phyloP scores from a whole-genome alignment of 352 stramenopile species.

The Pythium utonaiense region DNA sequence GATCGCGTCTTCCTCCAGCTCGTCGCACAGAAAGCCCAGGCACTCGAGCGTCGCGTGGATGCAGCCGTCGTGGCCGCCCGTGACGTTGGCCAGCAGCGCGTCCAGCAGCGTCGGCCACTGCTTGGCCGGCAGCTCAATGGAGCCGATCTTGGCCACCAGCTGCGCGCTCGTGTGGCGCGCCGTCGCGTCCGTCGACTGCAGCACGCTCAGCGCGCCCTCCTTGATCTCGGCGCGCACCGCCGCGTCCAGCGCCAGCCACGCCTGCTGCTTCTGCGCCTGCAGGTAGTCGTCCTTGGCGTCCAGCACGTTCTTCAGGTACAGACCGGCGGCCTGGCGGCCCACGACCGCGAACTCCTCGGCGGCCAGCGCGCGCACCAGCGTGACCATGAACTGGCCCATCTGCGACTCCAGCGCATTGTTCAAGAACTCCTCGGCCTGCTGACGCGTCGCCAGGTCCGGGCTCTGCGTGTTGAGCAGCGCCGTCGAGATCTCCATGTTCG shows the following conservation, averaged over 20 bases:
- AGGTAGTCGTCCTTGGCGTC: slow-evolving; percentile 81
- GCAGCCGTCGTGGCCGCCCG: slow-evolving; percentile 69
- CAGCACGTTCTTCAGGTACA: slow-evolving; percentile 87
- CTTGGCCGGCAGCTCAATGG: slow-evolving; percentile 92
- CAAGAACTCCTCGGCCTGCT: slow-evolving; percentile 80
- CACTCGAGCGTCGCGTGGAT: slow-evolving; percentile 90
- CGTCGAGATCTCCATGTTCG: slow-evolving; percentile 78
- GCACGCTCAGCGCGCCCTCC: slow-evolving; percentile 58
- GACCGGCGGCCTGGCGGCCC: slow-evolving; percentile 69
- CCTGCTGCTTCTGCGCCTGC: slow-evolving; percentile 75
- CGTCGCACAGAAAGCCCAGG: slow-evolving; percentile 82
- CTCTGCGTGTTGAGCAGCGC: slow-evolving; percentile 80
- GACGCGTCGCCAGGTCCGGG: slow-evolving; percentile 68
- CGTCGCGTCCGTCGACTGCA: slow-evolving; percentile 57
- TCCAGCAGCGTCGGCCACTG: slow-evolving; percentile 94
- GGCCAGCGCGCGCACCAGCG: slow-evolving; percentile 72
- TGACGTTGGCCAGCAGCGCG: slow-evolving; percentile 92
- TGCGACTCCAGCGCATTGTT: slow-evolving; percentile 77
- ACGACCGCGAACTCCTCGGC: slow-evolving; percentile 76
- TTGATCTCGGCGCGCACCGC: slow-evolving; percentile 74
- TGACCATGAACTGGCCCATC: slow-evolving; percentile 84
- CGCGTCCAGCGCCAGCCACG: slow-evolving; percentile 76
- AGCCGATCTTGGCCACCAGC: slow-evolving; percentile 92
- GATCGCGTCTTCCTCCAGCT: slow-evolving; percentile 68
- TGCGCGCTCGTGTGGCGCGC: slow-evolving; percentile 88